Base-by-base conservation (phyloP, 2,329 filamentous ascomycete genomes). In the Scorias spongiosa region DNA sequence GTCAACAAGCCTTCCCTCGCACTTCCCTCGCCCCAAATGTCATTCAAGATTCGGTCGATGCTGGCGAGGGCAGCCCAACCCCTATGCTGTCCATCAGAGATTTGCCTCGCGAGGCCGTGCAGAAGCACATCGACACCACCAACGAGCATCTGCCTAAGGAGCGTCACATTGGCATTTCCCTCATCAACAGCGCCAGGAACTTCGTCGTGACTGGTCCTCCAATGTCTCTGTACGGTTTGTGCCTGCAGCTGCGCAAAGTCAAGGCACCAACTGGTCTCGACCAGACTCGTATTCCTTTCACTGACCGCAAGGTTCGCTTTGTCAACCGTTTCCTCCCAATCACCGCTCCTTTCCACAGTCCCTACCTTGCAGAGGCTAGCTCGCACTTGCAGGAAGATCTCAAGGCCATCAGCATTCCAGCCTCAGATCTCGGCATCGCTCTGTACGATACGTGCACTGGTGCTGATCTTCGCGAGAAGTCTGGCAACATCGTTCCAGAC, bases 21-120 rank as follows among this genome's bases (percentile, higher is more conserved):
- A 98, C 91, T 2, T 96, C 91, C 29, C 75, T 98, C 56, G 86
- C 88, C 2, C 93, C 91, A 0, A 84, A 78, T 39, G 85, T 89
- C 58, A 74, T 98, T 43, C 85, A 89, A 60, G 91, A 98, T 65
- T 95, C 91, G 1, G 75, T 86, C 52, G 89, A 95, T 60, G 81
- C 91, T 62, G 89, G 91, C 42, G 91, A 98, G 67, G 93, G 93
- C n/a, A 76, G 75, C 5, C 91, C 93, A 1, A 96, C 91, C 1
- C 93, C 91, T 37, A 98, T 98, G 91, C 70, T 98, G 52, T 96
- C 91, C 57, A 93, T 98, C 52, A 85, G 91, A 41, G 91, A 98
- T 59, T 76, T 98, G 26, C 82, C 89, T 0, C 78, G 83, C 57
- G 75, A 80, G 38, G 84, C 93, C 53, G 85, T 98, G 10, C 88